A percentile compares a stretch with the other conserved stretches of the same genome.
Evolutionary conservation across 1,284 basidiomycete genomes (phyloP).

Genomic region (Trametes sp.): DNA sequence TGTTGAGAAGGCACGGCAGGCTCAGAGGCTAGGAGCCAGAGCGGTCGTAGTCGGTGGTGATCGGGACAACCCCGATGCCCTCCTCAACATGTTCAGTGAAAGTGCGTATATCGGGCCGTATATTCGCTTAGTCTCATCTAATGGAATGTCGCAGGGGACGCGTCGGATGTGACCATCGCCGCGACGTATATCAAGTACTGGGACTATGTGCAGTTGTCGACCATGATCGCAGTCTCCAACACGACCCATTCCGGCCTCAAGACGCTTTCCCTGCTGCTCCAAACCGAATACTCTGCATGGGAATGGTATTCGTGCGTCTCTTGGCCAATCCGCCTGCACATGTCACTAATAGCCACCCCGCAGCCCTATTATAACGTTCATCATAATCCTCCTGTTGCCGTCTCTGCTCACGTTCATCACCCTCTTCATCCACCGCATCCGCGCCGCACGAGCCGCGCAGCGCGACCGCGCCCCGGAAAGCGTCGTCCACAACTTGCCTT

Average conservation of each 20-base stretch:
- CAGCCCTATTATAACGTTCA: slow-evolving; percentile 82
- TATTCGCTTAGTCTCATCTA: slow-evolving; percentile 15
- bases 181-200: slow-evolving; percentile 79
- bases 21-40: slow-evolving; percentile 83
- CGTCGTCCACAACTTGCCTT: slow-evolving; percentile 77
- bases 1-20: slow-evolving; percentile 84
- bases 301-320: slow-evolving; percentile 83
- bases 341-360: background rate
- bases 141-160: slow-evolving; percentile 57
- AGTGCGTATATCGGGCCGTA: slow-evolving; percentile 51
- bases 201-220: slow-evolving; percentile 67
- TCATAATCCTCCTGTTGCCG: slow-evolving; percentile 82
- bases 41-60: slow-evolving; percentile 91
- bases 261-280: slow-evolving; percentile 78
- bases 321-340: background rate
- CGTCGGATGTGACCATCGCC: slow-evolving; percentile 74
- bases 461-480: slow-evolving; percentile 84
- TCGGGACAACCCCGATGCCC: slow-evolving; percentile 76
- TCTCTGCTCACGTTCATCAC: slow-evolving; percentile 84
- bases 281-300: slow-evolving; percentile 81
- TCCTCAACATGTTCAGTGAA: slow-evolving; percentile 92
- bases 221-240: slow-evolving; percentile 71
- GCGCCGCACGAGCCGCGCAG: slow-evolving; percentile 76
- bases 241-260: slow-evolving; percentile 77
- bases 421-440: slow-evolving; percentile 80